These are phyloP conservation scores for Pythium phragmiticola DNA, from an alignment of 352 stramenopile genomes.

Conservation along the genomic window DNA sequence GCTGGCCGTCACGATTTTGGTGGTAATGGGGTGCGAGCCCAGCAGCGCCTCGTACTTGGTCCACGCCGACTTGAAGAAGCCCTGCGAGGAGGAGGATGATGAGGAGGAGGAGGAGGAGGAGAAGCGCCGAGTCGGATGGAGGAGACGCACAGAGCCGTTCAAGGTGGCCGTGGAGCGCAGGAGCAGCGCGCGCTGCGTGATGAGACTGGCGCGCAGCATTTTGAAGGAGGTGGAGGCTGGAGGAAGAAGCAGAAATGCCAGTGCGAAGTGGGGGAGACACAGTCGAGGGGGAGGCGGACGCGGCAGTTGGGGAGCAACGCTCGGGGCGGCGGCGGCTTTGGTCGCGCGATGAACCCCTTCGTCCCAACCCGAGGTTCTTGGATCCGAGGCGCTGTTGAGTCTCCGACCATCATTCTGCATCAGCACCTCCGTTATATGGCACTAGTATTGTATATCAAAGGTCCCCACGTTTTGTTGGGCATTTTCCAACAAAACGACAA, in stretches of 20 bases:
- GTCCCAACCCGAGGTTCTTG: neutral
- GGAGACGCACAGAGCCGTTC: neutral
- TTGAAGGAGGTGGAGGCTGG: neutral
- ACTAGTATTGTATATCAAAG: neutral
- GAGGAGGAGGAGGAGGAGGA: constrained; percentile 12
- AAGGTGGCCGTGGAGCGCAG: neutral
- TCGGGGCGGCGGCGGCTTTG: neutral
- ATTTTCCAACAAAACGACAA: constrained; percentile 1
- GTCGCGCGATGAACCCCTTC: neutral
- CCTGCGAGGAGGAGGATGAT: constrained; percentile 8
- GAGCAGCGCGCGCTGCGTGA: constrained; percentile 5
- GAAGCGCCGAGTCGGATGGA: constrained; percentile 7
- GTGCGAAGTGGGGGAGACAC: neutral
- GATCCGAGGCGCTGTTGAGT: neutral
- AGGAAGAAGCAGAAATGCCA: neutral
- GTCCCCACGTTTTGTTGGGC: neutral
- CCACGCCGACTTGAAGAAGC: constrained; percentile 42
- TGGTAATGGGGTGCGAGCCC: constrained; percentile 52
- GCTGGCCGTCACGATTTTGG: constrained; percentile 65
- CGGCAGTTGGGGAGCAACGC: neutral
- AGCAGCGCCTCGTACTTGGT: constrained; percentile 52
- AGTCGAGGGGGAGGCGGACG: neutral
- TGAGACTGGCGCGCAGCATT: constrained; percentile 4
- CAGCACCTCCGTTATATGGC: neutral
- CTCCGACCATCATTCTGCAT: neutral